Base-by-base conservation (phyloP, 495 filamentous ascomycete genomes). In the Penicillium goetzii region DNA sequence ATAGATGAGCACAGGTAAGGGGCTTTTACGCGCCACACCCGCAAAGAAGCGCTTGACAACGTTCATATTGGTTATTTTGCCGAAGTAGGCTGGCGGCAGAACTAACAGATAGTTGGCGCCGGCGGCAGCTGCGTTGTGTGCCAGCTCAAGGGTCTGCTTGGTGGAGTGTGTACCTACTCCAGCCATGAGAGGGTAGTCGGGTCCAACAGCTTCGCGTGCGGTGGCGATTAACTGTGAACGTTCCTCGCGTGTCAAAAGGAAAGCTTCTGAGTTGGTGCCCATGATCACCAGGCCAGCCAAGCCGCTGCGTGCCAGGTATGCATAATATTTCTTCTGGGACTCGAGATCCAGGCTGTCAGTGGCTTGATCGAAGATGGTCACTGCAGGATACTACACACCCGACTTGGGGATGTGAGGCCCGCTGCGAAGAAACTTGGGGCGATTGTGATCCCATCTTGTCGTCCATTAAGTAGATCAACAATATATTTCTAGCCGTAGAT, bases 211-310 rank as follows among this genome's bases (percentile, higher is more conserved):
- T 32, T 78, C 70, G 32, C 86, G 83, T 12, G 86, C 86, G 19
- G 80, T 71, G 25, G 70, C 53, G 40, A 88, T 78, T n/a, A 87
- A 71, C 36, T 75, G 70, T 6, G 68, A 67, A 45, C 86, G 82
- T 68, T 89, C 86, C 51, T 85, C 78, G 49, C 85, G 84, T 10
- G 85, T 87, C 45, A 89, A 78, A 0, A 88, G 80, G 70, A 88
- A 86, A 9, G 86, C 82, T 69, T 89, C 86, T 62, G 85, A 85
- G 73, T 89, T 88, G 49, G 86, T 88, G 61, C 87, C 87, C 38
- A 87, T 74, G 68, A 88, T 79, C 8, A 88, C 78, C 11, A 88
- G 77, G 4, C 87, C 87, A 0, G 82, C 74, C 3, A 88, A 79
- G 0, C 83, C 83, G 4, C 80, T 78, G n/a, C 68, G 72, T 10